phyloP scores from a whole-genome alignment of 1,284 basidiomycete genomes.

The Afroboletus lepidellus region DNA sequence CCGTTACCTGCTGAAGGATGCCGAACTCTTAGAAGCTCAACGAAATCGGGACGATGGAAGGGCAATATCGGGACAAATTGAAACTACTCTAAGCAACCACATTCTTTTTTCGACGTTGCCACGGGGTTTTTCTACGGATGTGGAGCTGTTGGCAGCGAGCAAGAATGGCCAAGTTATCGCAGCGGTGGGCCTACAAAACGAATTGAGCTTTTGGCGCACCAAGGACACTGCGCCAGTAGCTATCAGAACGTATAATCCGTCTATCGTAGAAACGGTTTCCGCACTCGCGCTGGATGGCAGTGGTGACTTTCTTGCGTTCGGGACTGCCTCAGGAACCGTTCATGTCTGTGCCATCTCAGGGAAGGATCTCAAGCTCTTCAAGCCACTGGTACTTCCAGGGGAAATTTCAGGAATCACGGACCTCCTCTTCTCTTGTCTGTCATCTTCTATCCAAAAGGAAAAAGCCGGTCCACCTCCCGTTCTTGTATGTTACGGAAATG shows the following conservation, averaged over 20 bases:
- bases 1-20: constrained; percentile 89
- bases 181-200: constrained; percentile 77
- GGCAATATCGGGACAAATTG: constrained; percentile 33
- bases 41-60: constrained; percentile 55
- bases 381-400: constrained; percentile 42
- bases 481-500: constrained; percentile 59
- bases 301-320: constrained; percentile 60
- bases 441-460: constrained; percentile 17
- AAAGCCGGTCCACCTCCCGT: constrained; percentile 37
- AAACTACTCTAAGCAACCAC: constrained; percentile 42
- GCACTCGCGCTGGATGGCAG: constrained; percentile 56
- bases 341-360: constrained; percentile 54
- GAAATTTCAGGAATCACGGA: constrained; percentile 24
- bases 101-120: constrained; percentile 71
- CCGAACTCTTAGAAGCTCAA: constrained; percentile 87
- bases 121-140: constrained; percentile 74
- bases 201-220: constrained; percentile 65
- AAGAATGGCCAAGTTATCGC: constrained; percentile 61
- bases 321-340: constrained; percentile 60
- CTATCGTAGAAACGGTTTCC: constrained; percentile 49
- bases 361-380: constrained; percentile 39
- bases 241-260: constrained; percentile 40
- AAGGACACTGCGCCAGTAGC: constrained; percentile 41
- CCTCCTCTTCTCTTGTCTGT: constrained; percentile 38
- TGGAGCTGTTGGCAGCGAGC: constrained; percentile 77